These are phyloP conservation scores for Lentinula guzmanii DNA, from an alignment of 768 basidiomycete genomes.

Conservation along the genomic window DNA sequence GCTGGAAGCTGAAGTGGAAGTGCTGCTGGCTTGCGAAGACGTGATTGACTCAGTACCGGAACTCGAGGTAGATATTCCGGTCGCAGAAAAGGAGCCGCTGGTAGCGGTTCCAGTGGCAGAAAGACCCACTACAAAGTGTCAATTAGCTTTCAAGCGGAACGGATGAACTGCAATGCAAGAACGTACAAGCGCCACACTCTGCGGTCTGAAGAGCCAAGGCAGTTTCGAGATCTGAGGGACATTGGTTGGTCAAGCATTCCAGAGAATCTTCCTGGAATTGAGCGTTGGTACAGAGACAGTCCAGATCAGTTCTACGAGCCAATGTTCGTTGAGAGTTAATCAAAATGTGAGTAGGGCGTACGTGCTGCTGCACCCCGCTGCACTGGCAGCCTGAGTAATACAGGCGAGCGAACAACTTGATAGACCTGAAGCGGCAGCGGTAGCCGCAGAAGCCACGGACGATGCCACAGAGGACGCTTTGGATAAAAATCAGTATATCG, in stretches of 20 bases:
- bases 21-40: neutral
- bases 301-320: neutral
- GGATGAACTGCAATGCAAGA: neutral
- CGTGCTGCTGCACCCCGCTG: neutral
- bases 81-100: neutral
- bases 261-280: neutral
- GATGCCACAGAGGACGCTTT: neutral
- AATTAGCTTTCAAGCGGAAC: neutral
- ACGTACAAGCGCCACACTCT: neutral
- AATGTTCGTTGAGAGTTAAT: no score
- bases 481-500: neutral
- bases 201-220: neutral
- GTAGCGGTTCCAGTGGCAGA: neutral
- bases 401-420: neutral
- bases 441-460: neutral
- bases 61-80: neutral
- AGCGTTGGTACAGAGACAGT: neutral
- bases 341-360: neutral
- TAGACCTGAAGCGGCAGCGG: neutral
- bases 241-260: conserved; percentile 1
- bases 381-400: neutral
- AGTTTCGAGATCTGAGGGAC: neutral
- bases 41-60: neutral
- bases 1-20: neutral
- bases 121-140: neutral